These are phyloP conservation scores for Fagopyrum homotropicum DNA, from an alignment of 148 eudicot genomes.

Conservation along the genomic window DNA sequence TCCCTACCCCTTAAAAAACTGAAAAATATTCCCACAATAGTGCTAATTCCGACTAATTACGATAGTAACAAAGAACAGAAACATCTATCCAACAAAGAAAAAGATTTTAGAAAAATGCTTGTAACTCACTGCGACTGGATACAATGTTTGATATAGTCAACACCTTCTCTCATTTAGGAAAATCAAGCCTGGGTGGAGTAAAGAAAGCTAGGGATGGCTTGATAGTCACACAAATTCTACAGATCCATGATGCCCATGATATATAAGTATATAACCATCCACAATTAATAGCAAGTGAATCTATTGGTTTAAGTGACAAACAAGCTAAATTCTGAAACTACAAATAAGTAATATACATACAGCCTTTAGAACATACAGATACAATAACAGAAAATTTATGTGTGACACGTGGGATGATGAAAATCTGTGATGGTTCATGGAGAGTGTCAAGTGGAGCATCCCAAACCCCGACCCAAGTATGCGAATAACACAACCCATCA, in stretches of 20 bases:
- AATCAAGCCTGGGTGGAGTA: not conserved
- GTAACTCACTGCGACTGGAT: not conserved
- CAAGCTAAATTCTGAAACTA: not conserved
- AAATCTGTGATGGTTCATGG: not conserved
- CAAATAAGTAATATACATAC: not conserved
- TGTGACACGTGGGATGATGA: not conserved
- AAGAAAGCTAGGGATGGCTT: not conserved
- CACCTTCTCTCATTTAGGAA: not conserved
- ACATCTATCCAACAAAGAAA: not conserved
- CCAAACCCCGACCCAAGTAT: not conserved
- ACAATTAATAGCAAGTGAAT: slow-evolving; percentile 1
- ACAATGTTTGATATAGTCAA: not conserved
- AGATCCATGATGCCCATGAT: too few species aligned
- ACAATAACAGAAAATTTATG: not conserved
- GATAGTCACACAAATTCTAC: not conserved
- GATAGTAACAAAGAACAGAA: not conserved
- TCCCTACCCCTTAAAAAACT: not conserved
- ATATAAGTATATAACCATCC: not conserved
- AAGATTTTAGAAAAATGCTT: not conserved
- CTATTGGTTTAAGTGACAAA: not conserved
- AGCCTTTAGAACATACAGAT: not conserved
- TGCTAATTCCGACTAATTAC: not conserved
- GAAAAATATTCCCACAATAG: not conserved
- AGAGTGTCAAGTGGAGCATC: not conserved
- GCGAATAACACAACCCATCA: not conserved